Percentiles rank a stretch among this genome's conserved stretches.
Evolutionary conservation across 1,284 basidiomycete species (phyloP).

Genomic region (Phylloporus gajari): DNA sequence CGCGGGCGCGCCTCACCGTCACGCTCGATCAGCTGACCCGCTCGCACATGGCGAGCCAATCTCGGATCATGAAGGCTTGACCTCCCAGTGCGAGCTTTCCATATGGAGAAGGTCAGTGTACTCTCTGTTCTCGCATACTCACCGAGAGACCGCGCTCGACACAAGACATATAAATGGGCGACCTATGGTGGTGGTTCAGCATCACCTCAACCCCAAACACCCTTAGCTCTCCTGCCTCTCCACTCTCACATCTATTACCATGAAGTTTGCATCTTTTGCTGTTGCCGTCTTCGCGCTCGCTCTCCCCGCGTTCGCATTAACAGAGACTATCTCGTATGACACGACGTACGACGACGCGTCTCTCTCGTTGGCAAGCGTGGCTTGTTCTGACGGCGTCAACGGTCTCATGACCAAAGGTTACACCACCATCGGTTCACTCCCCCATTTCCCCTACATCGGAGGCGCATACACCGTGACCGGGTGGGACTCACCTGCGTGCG

Average conservation of each 20-base stretch:
- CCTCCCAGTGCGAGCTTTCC: constrained; percentile 7
- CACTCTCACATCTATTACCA: constrained; percentile 10
- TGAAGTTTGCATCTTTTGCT: constrained; percentile 36
- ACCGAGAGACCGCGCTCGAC: neutral
- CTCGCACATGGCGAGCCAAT: neutral
- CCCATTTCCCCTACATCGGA: constrained; percentile 62
- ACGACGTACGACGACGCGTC: constrained; percentile 51
- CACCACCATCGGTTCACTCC: constrained; percentile 58
- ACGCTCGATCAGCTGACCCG: constrained; percentile 18
- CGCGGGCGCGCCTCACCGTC: neutral
- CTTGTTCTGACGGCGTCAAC: constrained; percentile 61
- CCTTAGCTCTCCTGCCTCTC: neutral
- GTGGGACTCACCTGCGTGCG: constrained; percentile 47
- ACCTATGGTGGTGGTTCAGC: neutral
- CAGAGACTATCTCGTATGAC: constrained; percentile 42
- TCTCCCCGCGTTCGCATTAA: constrained; percentile 30
- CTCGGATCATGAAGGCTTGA: neutral
- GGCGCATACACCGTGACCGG: constrained; percentile 51
- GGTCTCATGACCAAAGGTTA: constrained; percentile 55
- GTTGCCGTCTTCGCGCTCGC: constrained; percentile 22
- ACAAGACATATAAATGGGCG: constrained; percentile 26
- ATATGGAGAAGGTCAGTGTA: neutral
- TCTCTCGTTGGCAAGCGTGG: constrained; percentile 48
- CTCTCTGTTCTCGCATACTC: neutral
- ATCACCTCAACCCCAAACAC: neutral